These are phyloP conservation scores for Candida sanyaensis DNA, from an alignment of 1,139 yeast species.

Conservation along the genomic window DNA sequence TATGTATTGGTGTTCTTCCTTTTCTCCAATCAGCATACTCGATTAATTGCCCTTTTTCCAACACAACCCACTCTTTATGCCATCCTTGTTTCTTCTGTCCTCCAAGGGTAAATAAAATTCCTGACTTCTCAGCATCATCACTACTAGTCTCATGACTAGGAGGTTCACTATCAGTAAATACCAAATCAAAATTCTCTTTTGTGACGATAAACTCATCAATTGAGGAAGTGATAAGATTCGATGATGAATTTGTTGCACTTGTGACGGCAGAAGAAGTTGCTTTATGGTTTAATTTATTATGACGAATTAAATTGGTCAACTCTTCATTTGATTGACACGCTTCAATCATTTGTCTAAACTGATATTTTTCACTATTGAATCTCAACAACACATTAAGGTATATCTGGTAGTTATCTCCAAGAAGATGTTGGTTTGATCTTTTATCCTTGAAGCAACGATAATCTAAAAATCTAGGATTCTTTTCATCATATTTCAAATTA, in stretches of 20 bases:
- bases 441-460: constrained; percentile 21
- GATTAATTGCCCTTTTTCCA: constrained; percentile 63
- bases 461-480: constrained; percentile 20
- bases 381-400: constrained; percentile 37
- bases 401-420: constrained; percentile 31
- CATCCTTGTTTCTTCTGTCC: constrained; percentile 80
- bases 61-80: constrained; percentile 90
- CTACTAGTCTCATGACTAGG: constrained; percentile 15
- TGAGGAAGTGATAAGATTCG: constrained; percentile 10
- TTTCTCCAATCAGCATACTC: constrained; percentile 86
- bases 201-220: constrained; percentile 24
- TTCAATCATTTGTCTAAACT: constrained; percentile 46
- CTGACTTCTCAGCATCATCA: constrained; percentile 41
- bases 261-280: constrained; percentile 10
- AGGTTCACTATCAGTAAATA: constrained; percentile 22
- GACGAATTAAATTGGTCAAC: constrained; percentile 33
- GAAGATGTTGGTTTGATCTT: constrained; percentile 23
- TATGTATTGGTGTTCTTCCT: constrained; percentile 62
- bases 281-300: constrained; percentile 28
- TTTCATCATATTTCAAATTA: constrained; percentile 20
- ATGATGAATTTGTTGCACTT: constrained; percentile 4
- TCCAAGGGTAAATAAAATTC: constrained; percentile 66
- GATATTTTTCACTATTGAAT: constrained; percentile 45
- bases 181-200: constrained; percentile 33
- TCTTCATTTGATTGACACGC: constrained; percentile 45